A percentile compares a stretch with the other conserved stretches of the same genome.
Conservation (phyloP, 768 basidiomycete species). For the Lactifluus piperatus region DNA sequence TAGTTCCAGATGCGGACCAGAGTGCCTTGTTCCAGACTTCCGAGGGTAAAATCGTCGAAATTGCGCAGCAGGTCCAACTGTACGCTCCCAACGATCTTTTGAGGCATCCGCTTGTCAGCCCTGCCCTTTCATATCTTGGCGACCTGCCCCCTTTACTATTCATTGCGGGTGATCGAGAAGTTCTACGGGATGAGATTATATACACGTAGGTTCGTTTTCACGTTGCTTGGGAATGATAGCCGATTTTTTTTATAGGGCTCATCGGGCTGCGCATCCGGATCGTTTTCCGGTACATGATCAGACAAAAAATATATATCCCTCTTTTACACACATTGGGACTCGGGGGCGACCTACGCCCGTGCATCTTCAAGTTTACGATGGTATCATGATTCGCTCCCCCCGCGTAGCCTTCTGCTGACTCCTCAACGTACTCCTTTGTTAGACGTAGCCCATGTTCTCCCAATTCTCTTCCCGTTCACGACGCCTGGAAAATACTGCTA, state of each 20-base stretch:
- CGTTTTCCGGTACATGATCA: slow-evolving; percentile 45
- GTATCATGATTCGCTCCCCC: slow-evolving; percentile 28
- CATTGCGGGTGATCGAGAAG: slow-evolving; percentile 84
- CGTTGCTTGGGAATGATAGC: background rate
- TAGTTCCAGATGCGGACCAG: slow-evolving; percentile 32
- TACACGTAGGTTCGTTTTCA: slow-evolving; percentile 51
- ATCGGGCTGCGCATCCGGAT: slow-evolving; percentile 83
- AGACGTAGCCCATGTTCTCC: slow-evolving; percentile 69
- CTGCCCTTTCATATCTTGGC: slow-evolving; percentile 74
- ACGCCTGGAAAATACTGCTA: slow-evolving; percentile 76
- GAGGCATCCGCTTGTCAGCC: slow-evolving; percentile 75
- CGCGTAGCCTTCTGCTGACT: slow-evolving; percentile 7
- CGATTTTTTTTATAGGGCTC: slow-evolving; percentile 45
- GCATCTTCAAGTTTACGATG: slow-evolving; percentile 91
- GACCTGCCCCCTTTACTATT: slow-evolving; percentile 83
- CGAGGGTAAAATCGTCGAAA: slow-evolving; percentile 44
- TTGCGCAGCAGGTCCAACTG: slow-evolving; percentile 72
- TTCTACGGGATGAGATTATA: slow-evolving; percentile 85
- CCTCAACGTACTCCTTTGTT: background rate
- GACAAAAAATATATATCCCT: slow-evolving; percentile 45
- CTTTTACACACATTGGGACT: slow-evolving; percentile 44
- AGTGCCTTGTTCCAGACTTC: slow-evolving; percentile 36
- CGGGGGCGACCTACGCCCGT: slow-evolving; percentile 61
- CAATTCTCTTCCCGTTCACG: slow-evolving; percentile 66
- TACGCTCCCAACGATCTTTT: slow-evolving; percentile 77